phyloP scores from a whole-genome alignment of 2,329 filamentous ascomycete genomes.

The Calonectria hongkongensis region DNA sequence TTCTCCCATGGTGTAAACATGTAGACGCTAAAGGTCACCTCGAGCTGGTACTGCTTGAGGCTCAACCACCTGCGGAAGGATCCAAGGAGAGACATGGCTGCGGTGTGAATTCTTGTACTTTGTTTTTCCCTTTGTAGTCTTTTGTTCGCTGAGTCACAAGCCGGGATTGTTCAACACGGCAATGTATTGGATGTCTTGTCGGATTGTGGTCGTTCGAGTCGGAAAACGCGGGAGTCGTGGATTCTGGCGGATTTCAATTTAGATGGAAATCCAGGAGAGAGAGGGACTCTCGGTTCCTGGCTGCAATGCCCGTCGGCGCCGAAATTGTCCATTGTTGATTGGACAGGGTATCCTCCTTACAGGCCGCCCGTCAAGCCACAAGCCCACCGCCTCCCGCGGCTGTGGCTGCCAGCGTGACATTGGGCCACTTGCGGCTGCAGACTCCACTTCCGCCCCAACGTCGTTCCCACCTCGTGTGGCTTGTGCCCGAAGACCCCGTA shows the following conservation, averaged over 20 bases:
- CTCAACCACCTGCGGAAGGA: slow-evolving; percentile 88
- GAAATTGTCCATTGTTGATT: slow-evolving; percentile 39
- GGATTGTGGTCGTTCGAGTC: background rate
- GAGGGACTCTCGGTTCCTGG: slow-evolving; percentile 22
- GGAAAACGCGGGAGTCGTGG: slow-evolving; percentile 22
- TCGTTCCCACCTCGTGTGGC: slow-evolving; percentile 28
- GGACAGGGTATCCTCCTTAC: slow-evolving; percentile 19
- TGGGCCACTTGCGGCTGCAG: no score
- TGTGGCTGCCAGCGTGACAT: slow-evolving; percentile 15
- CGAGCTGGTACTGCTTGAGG: slow-evolving; percentile 98
- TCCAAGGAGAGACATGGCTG: slow-evolving; percentile 64
- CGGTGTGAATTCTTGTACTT: slow-evolving; percentile 22
- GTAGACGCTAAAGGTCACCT: slow-evolving; percentile 97
- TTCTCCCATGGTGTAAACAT: slow-evolving; percentile 98
- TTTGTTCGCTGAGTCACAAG: background rate
- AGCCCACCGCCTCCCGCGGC: slow-evolving; percentile 6
- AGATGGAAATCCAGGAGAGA: slow-evolving; percentile 41
- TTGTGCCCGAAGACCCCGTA: slow-evolving; percentile 27
- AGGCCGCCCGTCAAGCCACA: slow-evolving; percentile 24
- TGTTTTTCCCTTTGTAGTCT: background rate
- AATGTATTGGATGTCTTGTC: background rate
- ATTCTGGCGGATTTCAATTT: slow-evolving; percentile 15
- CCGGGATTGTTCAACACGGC: background rate
- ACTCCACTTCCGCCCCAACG: slow-evolving; percentile 29
- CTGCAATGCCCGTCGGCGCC: slow-evolving; percentile 33